phyloP scores from a whole-genome alignment of 169 alveolate species.

The Theileria luwenshuni region DNA sequence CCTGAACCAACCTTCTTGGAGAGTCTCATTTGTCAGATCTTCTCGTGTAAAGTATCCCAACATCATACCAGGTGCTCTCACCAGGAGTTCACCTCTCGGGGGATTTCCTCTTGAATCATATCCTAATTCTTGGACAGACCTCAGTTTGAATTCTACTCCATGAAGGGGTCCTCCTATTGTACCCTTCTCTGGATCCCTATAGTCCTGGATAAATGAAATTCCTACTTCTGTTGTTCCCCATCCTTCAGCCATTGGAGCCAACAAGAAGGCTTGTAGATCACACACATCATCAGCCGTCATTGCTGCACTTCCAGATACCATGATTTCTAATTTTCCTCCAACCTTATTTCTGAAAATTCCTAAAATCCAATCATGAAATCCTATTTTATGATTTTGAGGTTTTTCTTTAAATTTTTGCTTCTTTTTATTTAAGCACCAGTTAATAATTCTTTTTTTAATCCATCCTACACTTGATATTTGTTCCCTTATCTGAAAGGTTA shows the following conservation, averaged over 20 bases:
- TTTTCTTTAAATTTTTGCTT: slow-evolving; percentile 1
- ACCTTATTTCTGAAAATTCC: slow-evolving; percentile 65
- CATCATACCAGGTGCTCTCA: slow-evolving; percentile 84
- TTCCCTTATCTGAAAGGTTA: slow-evolving; percentile 16
- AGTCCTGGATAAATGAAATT: slow-evolving; percentile 67
- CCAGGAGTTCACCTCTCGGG: slow-evolving; percentile 77
- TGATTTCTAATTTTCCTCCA: slow-evolving; percentile 73
- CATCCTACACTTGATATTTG: slow-evolving; percentile 40
- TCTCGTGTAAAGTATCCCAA: slow-evolving; percentile 86
- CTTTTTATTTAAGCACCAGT: slow-evolving; percentile 26
- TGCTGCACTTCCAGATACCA: slow-evolving; percentile 77
- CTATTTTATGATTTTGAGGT: slow-evolving; percentile 31
- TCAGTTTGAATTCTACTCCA: slow-evolving; percentile 64
- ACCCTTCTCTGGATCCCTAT: slow-evolving; percentile 70
- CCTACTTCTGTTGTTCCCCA: slow-evolving; percentile 83
- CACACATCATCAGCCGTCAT: slow-evolving; percentile 65
- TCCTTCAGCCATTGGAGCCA: slow-evolving; percentile 74
- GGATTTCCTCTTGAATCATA: slow-evolving; percentile 76
- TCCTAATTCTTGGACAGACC: slow-evolving; percentile 67
- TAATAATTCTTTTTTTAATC: slow-evolving; percentile 9
- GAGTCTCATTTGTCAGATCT: slow-evolving; percentile 82
- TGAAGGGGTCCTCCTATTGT: slow-evolving; percentile 79
- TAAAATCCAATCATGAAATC: slow-evolving; percentile 60
- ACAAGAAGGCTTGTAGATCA: slow-evolving; percentile 69
- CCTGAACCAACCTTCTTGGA: slow-evolving; percentile 88